These are phyloP conservation scores for Nemania bipapillata DNA, from an alignment of 2,329 filamentous ascomycete species.

Conservation along the genomic window DNA sequence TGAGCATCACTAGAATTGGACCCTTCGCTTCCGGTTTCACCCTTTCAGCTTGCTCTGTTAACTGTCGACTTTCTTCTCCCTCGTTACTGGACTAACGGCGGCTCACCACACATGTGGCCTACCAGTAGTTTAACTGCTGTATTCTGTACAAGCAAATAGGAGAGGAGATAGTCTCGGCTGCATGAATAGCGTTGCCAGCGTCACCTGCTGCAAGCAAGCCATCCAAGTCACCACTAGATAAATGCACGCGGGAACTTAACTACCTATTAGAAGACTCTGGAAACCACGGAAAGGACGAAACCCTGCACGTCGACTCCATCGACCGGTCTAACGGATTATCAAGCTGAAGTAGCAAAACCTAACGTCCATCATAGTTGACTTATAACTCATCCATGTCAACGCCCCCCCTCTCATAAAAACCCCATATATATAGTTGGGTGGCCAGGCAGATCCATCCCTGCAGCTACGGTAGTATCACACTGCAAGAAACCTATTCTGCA, in stretches of 20 bases:
- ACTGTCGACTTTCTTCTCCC: background rate
- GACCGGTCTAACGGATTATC: background rate
- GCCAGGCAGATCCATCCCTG: background rate
- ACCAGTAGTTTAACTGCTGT: too few relatives aligned
- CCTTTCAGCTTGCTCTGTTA: background rate
- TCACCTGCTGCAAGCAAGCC: background rate
- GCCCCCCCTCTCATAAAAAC: background rate
- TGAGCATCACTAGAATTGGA: background rate
- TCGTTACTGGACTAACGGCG: background rate
- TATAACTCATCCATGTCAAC: background rate
- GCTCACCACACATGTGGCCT: background rate
- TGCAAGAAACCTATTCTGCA: background rate
- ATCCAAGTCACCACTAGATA: background rate
- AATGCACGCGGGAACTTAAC: slow-evolving; percentile 6
- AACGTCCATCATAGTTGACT: background rate
- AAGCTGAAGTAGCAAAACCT: background rate
- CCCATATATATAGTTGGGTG: background rate
- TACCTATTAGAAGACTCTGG: background rate
- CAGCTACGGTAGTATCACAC: background rate
- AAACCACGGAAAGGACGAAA: background rate
- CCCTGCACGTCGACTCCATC: background rate
- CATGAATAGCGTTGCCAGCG: background rate
- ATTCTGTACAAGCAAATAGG: too few relatives aligned
- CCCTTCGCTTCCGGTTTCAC: background rate
- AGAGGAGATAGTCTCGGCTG: background rate